These are phyloP conservation scores for Aspergillus costaricaensis DNA, from an alignment of 2,329 filamentous ascomycete genomes.

Conservation along the genomic window DNA sequence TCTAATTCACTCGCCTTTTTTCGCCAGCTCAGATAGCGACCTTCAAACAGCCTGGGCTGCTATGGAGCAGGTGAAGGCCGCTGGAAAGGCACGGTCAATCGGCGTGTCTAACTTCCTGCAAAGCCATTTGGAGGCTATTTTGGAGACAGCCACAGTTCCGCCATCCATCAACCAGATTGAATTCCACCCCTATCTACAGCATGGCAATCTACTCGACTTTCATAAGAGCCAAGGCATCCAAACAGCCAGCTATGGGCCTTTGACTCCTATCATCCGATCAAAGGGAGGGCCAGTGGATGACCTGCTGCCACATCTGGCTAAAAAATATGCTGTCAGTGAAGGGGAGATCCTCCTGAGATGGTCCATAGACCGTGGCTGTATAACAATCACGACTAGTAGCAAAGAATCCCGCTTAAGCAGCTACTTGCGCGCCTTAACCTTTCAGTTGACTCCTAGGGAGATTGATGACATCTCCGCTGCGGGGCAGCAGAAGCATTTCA, in stretches of 20 bases:
- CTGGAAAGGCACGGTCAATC: conserved; percentile 61
- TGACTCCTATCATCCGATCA: conserved; percentile 56
- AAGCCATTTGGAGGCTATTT: conserved; percentile 56
- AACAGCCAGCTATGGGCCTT: conserved; percentile 44
- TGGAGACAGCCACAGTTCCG: conserved; percentile 45
- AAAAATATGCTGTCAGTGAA: conserved; percentile 62
- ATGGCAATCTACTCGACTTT: conserved; percentile 43
- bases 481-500: conserved; percentile 53
- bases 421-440: conserved; percentile 58
- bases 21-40: conserved; percentile 54
- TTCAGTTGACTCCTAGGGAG: conserved; percentile 61
- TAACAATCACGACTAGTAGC: conserved; percentile 61
- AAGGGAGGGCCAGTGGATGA: conserved; percentile 58
- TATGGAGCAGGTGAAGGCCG: conserved; percentile 60
- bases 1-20: conserved; percentile 64
- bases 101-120: conserved; percentile 64
- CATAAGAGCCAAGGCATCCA: conserved; percentile 46
- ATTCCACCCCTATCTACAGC: conserved; percentile 51
- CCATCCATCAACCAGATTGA: conserved; percentile 44
- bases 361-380: conserved; percentile 62
- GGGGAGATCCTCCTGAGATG: conserved; percentile 61
- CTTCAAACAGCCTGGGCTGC: conserved; percentile 61
- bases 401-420: conserved; percentile 62
- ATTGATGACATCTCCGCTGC: conserved; percentile 54
- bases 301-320: conserved; percentile 53